phyloP scores from a whole-genome alignment of 2,329 filamentous ascomycete species.

The Apiospora malaysiana region DNA sequence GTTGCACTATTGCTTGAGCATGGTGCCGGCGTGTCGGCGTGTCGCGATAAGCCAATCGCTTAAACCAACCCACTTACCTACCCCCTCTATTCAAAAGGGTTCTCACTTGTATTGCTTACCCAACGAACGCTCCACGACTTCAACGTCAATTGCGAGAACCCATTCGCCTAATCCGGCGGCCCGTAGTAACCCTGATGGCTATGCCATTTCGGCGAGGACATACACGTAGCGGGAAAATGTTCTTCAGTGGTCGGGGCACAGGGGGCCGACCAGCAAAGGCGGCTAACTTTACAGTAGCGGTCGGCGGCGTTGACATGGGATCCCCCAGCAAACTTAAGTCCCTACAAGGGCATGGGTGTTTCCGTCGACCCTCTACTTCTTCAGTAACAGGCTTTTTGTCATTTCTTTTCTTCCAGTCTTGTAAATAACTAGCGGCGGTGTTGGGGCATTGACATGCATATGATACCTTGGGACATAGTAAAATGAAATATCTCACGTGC shows the following conservation, averaged over 20 bases:
- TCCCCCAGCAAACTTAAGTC: neutral
- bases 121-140: too few species aligned
- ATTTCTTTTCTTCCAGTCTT: neutral
- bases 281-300: neutral
- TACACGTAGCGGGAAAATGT: too few species aligned
- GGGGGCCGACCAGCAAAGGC: neutral
- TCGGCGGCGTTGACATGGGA: neutral
- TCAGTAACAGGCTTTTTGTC: neutral
- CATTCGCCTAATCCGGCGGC: too few species aligned
- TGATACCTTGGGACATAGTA: neutral
- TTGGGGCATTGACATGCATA: neutral
- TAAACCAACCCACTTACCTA: too few species aligned
- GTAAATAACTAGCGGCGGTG: neutral
- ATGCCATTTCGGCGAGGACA: too few species aligned
- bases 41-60: neutral
- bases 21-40: constrained; percentile 31
- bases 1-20: constrained; percentile 39
- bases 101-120: too few species aligned
- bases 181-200: too few species aligned
- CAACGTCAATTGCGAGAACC: too few species aligned
- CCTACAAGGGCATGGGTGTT: neutral
- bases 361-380: neutral
- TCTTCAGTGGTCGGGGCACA: too few species aligned
- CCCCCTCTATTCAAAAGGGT: too few species aligned
- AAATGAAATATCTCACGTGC: neutral